phyloP scores from a whole-genome alignment of 352 stramenopile genomes.

The Thalassiosira hispida region DNA sequence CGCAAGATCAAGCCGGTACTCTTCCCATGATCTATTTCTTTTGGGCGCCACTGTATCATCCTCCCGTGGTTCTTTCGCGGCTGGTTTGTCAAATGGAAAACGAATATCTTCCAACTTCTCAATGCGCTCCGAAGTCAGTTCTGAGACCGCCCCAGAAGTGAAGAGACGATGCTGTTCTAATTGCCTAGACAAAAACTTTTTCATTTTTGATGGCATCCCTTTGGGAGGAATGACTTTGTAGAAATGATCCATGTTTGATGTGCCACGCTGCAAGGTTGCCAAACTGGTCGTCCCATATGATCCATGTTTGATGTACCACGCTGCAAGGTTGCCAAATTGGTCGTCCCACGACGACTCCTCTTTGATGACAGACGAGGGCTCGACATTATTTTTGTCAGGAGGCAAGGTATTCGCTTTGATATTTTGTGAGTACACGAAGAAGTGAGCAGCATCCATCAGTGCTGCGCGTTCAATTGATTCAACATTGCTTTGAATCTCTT shows the following conservation, averaged over 20 bases:
- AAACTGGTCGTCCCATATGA: conserved; percentile 39
- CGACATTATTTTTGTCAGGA: conserved; percentile 16
- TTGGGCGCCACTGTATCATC: conserved; percentile 18
- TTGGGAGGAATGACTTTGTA: no score
- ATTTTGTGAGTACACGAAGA: conserved; percentile 19
- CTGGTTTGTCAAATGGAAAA: conserved; percentile 32
- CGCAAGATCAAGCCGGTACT: conserved; percentile 39
- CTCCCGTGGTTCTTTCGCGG: conserved; percentile 14
- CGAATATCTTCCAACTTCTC: conserved; percentile 38
- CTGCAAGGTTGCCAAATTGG: conserved; percentile 30
- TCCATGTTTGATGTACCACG: conserved; percentile 44
- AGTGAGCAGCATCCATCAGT: conserved; percentile 28
- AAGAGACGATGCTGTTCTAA: conserved; percentile 38
- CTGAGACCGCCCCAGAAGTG: conserved; percentile 26
- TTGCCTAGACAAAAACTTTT: conserved; percentile 40
- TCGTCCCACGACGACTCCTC: conserved; percentile 33
- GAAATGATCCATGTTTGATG: conserved; percentile 41
- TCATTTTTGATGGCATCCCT: conserved; percentile 40
- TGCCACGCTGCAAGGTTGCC: conserved; percentile 35
- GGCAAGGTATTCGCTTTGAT: conserved; percentile 18
- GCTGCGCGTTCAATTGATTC: conserved; percentile 13
- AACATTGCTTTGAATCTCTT: background rate
- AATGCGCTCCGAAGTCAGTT: conserved; percentile 28
- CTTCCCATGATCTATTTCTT: conserved; percentile 41
- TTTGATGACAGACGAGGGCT: conserved; percentile 20